Conservation (phyloP, 139 green algal genomes). For the Chlamydomonas urium region DNA sequence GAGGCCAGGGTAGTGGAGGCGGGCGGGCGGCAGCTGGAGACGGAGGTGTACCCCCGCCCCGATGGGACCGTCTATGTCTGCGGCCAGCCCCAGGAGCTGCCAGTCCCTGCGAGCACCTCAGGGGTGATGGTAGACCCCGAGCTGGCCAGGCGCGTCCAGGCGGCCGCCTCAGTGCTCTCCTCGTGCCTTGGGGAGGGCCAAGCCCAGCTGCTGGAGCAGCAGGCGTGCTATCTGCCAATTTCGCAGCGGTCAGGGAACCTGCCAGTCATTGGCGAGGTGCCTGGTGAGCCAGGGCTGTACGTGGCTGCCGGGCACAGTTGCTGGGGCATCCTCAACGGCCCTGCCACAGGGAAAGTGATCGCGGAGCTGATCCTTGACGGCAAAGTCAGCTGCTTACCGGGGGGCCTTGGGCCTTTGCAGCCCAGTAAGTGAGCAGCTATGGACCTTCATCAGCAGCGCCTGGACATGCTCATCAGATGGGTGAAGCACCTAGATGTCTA, state of each 20-base stretch:
- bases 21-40: conserved; percentile 45
- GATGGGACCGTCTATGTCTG: conserved; percentile 77
- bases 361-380: conserved; percentile 64
- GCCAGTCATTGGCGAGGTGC: conserved; percentile 58
- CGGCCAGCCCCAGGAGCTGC: conserved; percentile 46
- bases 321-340: conserved; percentile 78
- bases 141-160: conserved; percentile 19
- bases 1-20: background rate
- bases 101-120: conserved; percentile 38
- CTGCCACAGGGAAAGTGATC: conserved; percentile 68
- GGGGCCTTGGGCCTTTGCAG: no score
- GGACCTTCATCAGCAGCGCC: no score
- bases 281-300: conserved; percentile 4
- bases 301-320: conserved; percentile 73
- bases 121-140: conserved; percentile 43
- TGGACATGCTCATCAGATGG: no score
- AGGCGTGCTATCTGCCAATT: conserved; percentile 73
- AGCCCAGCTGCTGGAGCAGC: conserved; percentile 21
- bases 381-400: background rate
- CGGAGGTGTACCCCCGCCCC: conserved; percentile 77
- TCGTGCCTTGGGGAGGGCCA: conserved; percentile 18
- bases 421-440: no score
- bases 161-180: conserved; percentile 15
- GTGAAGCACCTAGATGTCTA: no score
- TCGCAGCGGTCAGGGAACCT: conserved; percentile 39